Evolutionary conservation across 2,329 filamentous ascomycete genomes (phyloP), one percentile per base, ranked within the genome.

Genomic region (Sclerotinia nivalis): DNA sequence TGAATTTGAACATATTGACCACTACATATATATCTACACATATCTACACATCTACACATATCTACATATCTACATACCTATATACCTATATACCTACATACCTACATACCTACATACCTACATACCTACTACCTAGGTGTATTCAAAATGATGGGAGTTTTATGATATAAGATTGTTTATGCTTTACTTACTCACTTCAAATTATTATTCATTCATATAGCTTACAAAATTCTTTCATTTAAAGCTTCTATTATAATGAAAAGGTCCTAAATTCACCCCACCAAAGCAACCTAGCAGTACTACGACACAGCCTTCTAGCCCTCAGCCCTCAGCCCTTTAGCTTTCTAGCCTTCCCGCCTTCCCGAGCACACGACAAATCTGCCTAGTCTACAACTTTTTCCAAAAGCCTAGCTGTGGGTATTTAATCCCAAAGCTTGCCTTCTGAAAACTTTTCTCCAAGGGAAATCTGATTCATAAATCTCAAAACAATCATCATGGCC

Each of bases 401-500:
- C 28, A 34, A 40, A 22, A 52, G n/a, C 34, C 61, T 64, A 15
- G 10, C 15, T 8, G 47, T 40, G 47, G 47, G n/a, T 40, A 40
- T 52, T 25, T 40, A 52, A 64, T 8, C 70, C 62, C 58, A 54
- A 34, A 25, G 15, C 40, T 61, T 31, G 4, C 25, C 37, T 58
- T 18, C 25, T 34, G 43, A 13, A 34, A n/a, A 20, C 34, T 37
- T 22, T 28, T 2, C 25, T 20, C 4, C 59, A 28, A 9, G 18
- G 7, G 13, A 22, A 43, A 31, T 31, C 45, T 28, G 28, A 5
- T 37, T 43, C 15, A 49, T 20, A 64, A 8, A 65, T 31, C 28
- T 45, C 62, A 20, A 69, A 69, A 28, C 47, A 59, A 73, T 8
- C 56, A 73, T 9, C 59, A 78, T 78, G 75, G 69, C 70, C 62